These are phyloP conservation scores for Dactylella cylindrospora DNA, from an alignment of 2,329 filamentous ascomycete species.

Conservation along the genomic window DNA sequence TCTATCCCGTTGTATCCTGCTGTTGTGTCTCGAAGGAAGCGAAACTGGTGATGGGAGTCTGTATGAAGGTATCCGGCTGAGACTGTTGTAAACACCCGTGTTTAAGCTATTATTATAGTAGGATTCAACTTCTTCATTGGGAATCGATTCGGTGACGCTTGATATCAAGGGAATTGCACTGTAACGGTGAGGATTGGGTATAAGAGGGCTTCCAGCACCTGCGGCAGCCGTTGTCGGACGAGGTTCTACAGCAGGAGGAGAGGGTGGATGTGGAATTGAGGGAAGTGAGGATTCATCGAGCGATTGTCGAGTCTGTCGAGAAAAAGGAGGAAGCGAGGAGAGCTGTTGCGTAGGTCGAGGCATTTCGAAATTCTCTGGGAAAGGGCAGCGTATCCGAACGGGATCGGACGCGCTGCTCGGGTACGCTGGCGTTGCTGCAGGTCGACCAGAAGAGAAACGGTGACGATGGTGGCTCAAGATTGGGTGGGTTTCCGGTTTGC, in stretches of 20 bases:
- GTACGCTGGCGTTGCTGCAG: slow-evolving; percentile 40
- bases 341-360: slow-evolving; percentile 38
- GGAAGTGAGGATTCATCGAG: slow-evolving; percentile 37
- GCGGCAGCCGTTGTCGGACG: not conserved
- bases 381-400: slow-evolving; percentile 20
- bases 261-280: slow-evolving; percentile 31
- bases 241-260: slow-evolving; percentile 30
- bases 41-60: slow-evolving; percentile 41
- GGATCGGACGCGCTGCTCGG: slow-evolving; percentile 34
- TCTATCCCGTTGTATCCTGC: slow-evolving; percentile 38
- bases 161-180: slow-evolving; percentile 43
- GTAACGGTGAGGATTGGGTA: slow-evolving; percentile 24
- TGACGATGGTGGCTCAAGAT: not conserved
- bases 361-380: slow-evolving; percentile 22
- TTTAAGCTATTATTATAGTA: slow-evolving; percentile 39
- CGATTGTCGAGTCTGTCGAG: slow-evolving; percentile 30
- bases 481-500: slow-evolving; percentile 10
- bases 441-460: slow-evolving; percentile 6
- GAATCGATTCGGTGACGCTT: slow-evolving; percentile 16
- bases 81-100: slow-evolving; percentile 40
- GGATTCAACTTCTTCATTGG: slow-evolving; percentile 30
- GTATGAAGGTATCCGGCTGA: slow-evolving; percentile 40
- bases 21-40: slow-evolving; percentile 37
- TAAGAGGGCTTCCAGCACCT: not conserved
- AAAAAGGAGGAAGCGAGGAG: slow-evolving; percentile 32